Base-by-base conservation (phyloP, 768 basidiomycete species). In the Phlegmacium glaucopus region DNA sequence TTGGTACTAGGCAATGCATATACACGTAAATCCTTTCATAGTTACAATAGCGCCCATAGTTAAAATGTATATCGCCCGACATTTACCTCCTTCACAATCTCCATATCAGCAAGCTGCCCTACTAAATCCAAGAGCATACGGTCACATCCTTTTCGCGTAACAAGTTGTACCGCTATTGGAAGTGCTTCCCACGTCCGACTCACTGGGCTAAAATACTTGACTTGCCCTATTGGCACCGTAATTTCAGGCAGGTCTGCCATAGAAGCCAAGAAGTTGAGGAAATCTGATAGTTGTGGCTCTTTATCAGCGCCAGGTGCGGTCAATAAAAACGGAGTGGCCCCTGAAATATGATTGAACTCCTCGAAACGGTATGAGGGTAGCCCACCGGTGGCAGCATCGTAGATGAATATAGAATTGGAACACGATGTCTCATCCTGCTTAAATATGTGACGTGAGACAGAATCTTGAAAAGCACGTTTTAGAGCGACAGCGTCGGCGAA, bases 221-320 rank as follows among this genome's bases (percentile, higher is more conserved):
- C 67, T 51, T 71, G 65, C 6, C 70, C 69, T 45, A 71, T 50
- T 6, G 70, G 70, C 10, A 70, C 52, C 9, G 67, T 69, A 12
- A 68, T 53, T 49, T 71, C 70, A 16, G 70, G 69, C 25, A 70
- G 51, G 28, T 63, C 68, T 4, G 57, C 69, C 68, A 69, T 69
- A 30, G 70, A 67, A n/a, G 63, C 63, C 9, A 71, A 34, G 37
- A 60, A 67, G 42, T 62, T 64, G 49, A 68, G 64, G 43, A 61
- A 67, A 35, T 68, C 62, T 8, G 54, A 48, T 9, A 52, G 25
- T 38, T 49, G 51, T 0, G 65, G 50, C 16, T 52, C 52, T 2
- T 45, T 38, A 7, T 46, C 47, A 1, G 38, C 50, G 1, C 49
- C 47, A 7, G 61, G 49, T 4, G 57, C 47, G 0, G 57, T 59